Evolutionary conservation across 768 basidiomycete species (phyloP).

Genomic region (Mycena crocata): DNA sequence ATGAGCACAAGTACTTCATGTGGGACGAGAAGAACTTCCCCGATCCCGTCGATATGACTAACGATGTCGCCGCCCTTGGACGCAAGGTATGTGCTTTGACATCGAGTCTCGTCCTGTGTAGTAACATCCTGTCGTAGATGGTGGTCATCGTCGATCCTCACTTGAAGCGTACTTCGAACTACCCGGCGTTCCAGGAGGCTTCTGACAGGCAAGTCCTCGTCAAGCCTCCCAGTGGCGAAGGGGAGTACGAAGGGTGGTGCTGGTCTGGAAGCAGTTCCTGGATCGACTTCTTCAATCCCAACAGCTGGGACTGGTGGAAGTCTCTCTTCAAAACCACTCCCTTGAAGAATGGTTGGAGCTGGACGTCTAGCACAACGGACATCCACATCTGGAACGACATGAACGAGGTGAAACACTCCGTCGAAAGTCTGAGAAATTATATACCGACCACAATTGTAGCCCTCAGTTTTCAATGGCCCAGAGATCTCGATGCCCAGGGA

Average conservation of each 20-base stretch:
- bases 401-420: slow-evolving; percentile 81
- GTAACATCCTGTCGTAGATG: slow-evolving; percentile 69
- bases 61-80: slow-evolving; percentile 85
- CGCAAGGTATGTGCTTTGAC: slow-evolving; percentile 71
- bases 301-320: slow-evolving; percentile 92
- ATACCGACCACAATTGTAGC: slow-evolving; percentile 58
- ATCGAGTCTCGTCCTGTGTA: slow-evolving; percentile 8
- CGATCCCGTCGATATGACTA: slow-evolving; percentile 93
- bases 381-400: slow-evolving; percentile 99
- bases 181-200: slow-evolving; percentile 88
- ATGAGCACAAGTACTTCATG: slow-evolving; percentile 92
- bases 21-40: slow-evolving; percentile 96
- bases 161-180: slow-evolving; percentile 82
- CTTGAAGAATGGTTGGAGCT: slow-evolving; percentile 71
- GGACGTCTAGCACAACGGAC: slow-evolving; percentile 83
- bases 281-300: slow-evolving; percentile 97
- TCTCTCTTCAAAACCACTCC: slow-evolving; percentile 77
- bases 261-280: slow-evolving; percentile 97
- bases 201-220: slow-evolving; percentile 85
- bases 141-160: slow-evolving; percentile 98
- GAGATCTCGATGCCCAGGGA: slow-evolving; percentile 84
- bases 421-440: slow-evolving; percentile 1
- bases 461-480: slow-evolving; percentile 98
- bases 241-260: slow-evolving; percentile 98
- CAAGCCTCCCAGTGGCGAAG: slow-evolving; percentile 82